Conservation (phyloP, 768 basidiomycete species). For the Tulasnella sp. region DNA sequence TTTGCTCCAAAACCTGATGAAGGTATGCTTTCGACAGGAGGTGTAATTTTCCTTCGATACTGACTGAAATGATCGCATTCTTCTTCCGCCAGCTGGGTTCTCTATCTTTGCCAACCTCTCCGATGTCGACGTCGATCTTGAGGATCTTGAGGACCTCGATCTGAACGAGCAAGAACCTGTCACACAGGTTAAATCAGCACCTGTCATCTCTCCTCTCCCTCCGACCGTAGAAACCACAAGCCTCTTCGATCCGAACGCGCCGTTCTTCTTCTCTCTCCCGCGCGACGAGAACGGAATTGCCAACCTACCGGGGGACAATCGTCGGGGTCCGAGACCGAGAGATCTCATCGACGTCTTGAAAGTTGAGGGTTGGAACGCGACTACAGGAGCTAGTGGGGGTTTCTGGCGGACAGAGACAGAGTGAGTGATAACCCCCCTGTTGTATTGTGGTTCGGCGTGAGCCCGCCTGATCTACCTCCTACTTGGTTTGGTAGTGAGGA, state of each 20-base stretch:
- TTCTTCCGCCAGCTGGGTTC: slow-evolving; percentile 9
- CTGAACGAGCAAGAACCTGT: neutral
- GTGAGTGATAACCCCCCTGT: slow-evolving; percentile 16
- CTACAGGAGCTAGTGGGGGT: slow-evolving; percentile 18
- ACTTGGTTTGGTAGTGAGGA: slow-evolving; percentile 19
- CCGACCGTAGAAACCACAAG: neutral
- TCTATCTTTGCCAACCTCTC: slow-evolving; percentile 16
- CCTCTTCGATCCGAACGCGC: neutral
- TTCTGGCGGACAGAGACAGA: slow-evolving; percentile 22
- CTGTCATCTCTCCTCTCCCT: slow-evolving; percentile 1
- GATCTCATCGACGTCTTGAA: neutral
- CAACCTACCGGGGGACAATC: neutral
- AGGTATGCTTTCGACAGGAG: slow-evolving; percentile 6
- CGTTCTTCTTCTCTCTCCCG: slow-evolving; percentile 3
- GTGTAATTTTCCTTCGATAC: neutral
- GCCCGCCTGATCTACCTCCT: neutral
- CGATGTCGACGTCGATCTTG: slow-evolving; percentile 18
- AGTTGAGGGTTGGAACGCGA: neutral
- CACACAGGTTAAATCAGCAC: neutral
- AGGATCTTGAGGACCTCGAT: slow-evolving; percentile 9
- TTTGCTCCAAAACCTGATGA: slow-evolving; percentile 21
- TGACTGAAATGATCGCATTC: neutral
- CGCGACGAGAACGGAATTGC: neutral
- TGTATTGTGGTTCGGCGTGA: neutral
- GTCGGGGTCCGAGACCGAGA: neutral